These are phyloP conservation scores for Colletotrichum zoysiae DNA, from an alignment of 2,329 filamentous ascomycete species.

Conservation along the genomic window DNA sequence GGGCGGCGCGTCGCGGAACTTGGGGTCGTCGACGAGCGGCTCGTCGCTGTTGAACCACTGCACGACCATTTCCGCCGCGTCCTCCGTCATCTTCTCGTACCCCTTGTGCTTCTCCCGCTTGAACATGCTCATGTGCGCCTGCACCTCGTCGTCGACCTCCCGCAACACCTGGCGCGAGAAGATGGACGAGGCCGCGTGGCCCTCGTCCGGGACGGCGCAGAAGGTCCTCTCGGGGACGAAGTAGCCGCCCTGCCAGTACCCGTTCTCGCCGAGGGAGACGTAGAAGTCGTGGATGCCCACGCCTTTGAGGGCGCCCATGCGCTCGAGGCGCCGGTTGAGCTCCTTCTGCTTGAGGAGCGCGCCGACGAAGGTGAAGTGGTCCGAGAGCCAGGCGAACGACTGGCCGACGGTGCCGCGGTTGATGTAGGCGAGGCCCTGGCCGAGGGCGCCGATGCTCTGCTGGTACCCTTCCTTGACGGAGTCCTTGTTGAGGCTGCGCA, in stretches of 20 bases:
- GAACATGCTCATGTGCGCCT: slow-evolving; percentile 79
- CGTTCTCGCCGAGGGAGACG: slow-evolving; percentile 79
- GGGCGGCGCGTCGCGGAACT: slow-evolving; percentile 56
- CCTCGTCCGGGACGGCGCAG: slow-evolving; percentile 74
- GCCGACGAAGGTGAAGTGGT: slow-evolving; percentile 88
- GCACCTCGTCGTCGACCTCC: slow-evolving; percentile 76
- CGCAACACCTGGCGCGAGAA: slow-evolving; percentile 72
- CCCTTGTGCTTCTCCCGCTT: slow-evolving; percentile 70
- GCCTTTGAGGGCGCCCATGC: slow-evolving; percentile 70
- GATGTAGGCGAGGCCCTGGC: slow-evolving; percentile 68
- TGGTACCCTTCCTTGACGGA: slow-evolving; percentile 63
- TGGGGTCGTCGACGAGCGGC: slow-evolving; percentile 59
- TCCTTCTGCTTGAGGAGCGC: slow-evolving; percentile 81
- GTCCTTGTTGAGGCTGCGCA: slow-evolving; percentile 62
- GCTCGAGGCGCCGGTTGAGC: slow-evolving; percentile 74
- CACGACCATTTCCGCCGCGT: slow-evolving; percentile 68
- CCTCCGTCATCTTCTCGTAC: slow-evolving; percentile 73
- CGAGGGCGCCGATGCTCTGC: slow-evolving; percentile 61
- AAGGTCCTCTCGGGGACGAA: slow-evolving; percentile 81
- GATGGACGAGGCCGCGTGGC: slow-evolving; percentile 55
- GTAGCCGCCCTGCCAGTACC: slow-evolving; percentile 70
- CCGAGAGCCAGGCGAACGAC: slow-evolving; percentile 82
- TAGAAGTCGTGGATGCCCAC: slow-evolving; percentile 83
- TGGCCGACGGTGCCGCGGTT: slow-evolving; percentile 71
- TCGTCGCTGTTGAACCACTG: slow-evolving; percentile 67